Percentiles rank a stretch among this genome's conserved stretches.
Conservation (phyloP, 768 basidiomycete species). For the Panaeolus papilionaceus region DNA sequence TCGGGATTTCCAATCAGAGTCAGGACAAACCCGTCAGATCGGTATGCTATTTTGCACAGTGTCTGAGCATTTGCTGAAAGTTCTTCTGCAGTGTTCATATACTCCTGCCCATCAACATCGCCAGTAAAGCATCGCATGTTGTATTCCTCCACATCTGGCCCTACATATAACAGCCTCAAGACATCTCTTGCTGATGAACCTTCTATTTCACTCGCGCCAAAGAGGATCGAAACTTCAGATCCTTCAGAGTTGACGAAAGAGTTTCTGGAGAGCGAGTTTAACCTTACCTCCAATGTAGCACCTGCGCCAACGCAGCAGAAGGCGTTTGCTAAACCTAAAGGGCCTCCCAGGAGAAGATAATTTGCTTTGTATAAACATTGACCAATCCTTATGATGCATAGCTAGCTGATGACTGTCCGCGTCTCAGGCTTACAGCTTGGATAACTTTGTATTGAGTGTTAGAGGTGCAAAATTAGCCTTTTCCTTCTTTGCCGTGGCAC, state of each 20-base stretch:
- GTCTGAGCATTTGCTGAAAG: not conserved
- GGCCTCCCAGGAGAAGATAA: constrained; percentile 56
- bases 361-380: not conserved
- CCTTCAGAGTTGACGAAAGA: constrained; percentile 72
- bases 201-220: constrained; percentile 48
- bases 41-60: constrained; percentile 44
- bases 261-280: constrained; percentile 66
- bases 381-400: not conserved
- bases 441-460: constrained; percentile 26
- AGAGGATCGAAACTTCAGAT: constrained; percentile 86
- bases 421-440: constrained; percentile 23
- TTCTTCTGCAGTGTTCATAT: constrained; percentile 75
- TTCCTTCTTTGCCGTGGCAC: constrained; percentile 39
- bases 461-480: constrained; percentile 36
- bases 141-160: constrained; percentile 74
- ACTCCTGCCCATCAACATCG: constrained; percentile 84
- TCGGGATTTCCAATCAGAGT: constrained; percentile 55
- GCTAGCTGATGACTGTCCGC: not conserved
- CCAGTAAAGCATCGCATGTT: constrained; percentile 90
- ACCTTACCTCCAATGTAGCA: constrained; percentile 30
- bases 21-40: constrained; percentile 59
- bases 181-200: constrained; percentile 50
- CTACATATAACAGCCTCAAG: constrained; percentile 64
- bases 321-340: constrained; percentile 73
- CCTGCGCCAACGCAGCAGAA: constrained; percentile 41